Conservation (phyloP, 2,329 filamentous ascomycete species). For the Fonsecaea pedrosoi region DNA sequence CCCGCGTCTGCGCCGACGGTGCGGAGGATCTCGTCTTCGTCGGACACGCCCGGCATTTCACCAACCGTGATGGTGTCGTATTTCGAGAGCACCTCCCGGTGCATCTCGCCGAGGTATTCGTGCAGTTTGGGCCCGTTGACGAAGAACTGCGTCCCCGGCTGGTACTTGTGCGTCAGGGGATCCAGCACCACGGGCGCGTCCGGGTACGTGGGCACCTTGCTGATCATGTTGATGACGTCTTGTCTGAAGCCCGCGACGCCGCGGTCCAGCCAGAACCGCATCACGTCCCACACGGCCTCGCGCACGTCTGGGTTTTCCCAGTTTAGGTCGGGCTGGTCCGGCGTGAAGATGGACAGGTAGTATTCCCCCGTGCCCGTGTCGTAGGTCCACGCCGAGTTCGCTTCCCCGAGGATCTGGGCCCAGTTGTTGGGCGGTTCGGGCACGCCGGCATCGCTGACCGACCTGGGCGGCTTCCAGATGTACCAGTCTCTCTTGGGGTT, state of each 20-base stretch:
- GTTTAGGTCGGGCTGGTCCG: constrained; percentile 82
- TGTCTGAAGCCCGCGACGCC: constrained; percentile 78
- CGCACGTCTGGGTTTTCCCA: constrained; percentile 76
- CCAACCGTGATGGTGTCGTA: constrained; percentile 52
- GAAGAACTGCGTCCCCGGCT: constrained; percentile 54
- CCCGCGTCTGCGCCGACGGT: constrained; percentile 46
- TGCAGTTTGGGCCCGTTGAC: constrained; percentile 47
- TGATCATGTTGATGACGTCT: constrained; percentile 76
- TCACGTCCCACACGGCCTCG: constrained; percentile 72
- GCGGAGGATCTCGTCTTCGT: constrained; percentile 46
- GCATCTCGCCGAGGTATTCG: constrained; percentile 49
- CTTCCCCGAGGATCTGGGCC: constrained; percentile 51
- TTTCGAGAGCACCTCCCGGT: constrained; percentile 44
- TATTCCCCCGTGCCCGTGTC: constrained; percentile 76
- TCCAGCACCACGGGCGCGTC: constrained; percentile 49
- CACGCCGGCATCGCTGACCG: constrained; percentile 61
- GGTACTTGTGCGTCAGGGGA: constrained; percentile 51
- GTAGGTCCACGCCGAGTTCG: constrained; percentile 62
- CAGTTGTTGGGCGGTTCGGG: constrained; percentile 78
- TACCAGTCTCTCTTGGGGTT: constrained; percentile 75
- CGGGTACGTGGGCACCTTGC: constrained; percentile 65
- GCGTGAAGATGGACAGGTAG: constrained; percentile 77
- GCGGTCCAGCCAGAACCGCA: constrained; percentile 79
- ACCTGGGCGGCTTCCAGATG: constrained; percentile 60
- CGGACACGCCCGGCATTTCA: constrained; percentile 48